Evolutionary conservation across 164 flowering plant genomes (phyloP).

Genomic region (Annona squamosa): DNA sequence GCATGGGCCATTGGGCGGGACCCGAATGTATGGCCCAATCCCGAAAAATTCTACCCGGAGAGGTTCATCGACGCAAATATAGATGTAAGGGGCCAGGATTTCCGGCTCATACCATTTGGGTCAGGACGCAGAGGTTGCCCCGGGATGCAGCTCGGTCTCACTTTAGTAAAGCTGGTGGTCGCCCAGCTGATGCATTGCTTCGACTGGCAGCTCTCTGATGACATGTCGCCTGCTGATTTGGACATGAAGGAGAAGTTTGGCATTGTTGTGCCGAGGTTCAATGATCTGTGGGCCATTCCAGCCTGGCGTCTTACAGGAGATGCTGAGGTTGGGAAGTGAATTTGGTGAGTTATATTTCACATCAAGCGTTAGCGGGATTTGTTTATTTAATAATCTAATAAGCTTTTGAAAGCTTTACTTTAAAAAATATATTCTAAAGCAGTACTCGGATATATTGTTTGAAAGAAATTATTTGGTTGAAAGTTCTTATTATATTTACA

Average conservation of each 20-base stretch:
- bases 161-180: conserved; percentile 7
- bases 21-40: conserved; percentile 19
- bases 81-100: conserved; percentile 13
- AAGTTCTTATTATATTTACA: too few species aligned
- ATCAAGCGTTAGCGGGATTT: too few species aligned
- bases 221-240: conserved; percentile 13
- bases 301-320: conserved; percentile 12
- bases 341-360: too few species aligned
- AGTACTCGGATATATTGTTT: too few species aligned
- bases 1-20: conserved; percentile 28
- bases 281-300: conserved; percentile 11
- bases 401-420: too few species aligned
- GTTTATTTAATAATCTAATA: too few species aligned
- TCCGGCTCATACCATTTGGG: neutral
- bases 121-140: conserved; percentile 20
- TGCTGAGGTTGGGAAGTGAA: neutral
- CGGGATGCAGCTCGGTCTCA: conserved; percentile 15
- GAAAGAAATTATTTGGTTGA: too few species aligned
- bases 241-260: conserved; percentile 19
- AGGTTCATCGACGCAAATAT: conserved; percentile 12
- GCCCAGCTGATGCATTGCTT: conserved; percentile 22
- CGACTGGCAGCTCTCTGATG: neutral
- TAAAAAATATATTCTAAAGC: too few species aligned
- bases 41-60: conserved; percentile 21
- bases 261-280: conserved; percentile 13